These are phyloP conservation scores for Diaporthe velutina DNA, from an alignment of 2,329 filamentous ascomycete species.

Conservation along the genomic window DNA sequence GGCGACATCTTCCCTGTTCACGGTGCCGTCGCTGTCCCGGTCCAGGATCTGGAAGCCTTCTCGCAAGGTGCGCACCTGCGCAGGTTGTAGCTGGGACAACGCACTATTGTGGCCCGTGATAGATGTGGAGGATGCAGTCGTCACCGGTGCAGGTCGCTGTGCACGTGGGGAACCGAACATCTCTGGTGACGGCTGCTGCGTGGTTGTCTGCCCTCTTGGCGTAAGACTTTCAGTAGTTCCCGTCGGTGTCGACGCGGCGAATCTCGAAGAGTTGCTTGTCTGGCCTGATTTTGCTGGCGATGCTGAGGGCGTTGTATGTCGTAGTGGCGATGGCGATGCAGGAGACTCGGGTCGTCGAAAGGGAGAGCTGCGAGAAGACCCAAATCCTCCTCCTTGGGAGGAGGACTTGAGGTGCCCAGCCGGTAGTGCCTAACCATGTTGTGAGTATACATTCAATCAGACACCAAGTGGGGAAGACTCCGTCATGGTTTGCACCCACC, in stretches of 20 bases:
- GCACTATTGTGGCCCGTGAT: constrained; percentile 63
- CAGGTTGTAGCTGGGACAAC: constrained; percentile 80
- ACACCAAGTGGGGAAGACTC: constrained; percentile 37
- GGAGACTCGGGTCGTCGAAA: constrained; percentile 74
- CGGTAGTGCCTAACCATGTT: constrained; percentile 60
- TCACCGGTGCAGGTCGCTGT: constrained; percentile 48
- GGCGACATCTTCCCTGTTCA: constrained; percentile 85
- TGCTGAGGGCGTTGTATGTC: constrained; percentile 73
- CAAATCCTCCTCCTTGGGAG: constrained; percentile 29
- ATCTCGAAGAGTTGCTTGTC: constrained; percentile 60
- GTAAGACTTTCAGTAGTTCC: constrained; percentile 52
- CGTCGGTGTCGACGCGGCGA: constrained; percentile 44
- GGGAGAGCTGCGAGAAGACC: constrained; percentile 75
- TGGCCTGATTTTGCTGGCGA: constrained; percentile 67
- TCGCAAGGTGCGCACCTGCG: constrained; percentile 87
- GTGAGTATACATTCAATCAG: constrained; percentile 31
- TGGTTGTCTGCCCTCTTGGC: constrained; percentile 47
- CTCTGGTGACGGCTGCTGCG: constrained; percentile 41
- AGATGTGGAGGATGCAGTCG: constrained; percentile 51
- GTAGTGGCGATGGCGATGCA: constrained; percentile 74
- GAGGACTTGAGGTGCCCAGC: constrained; percentile 43
- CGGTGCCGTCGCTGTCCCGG: constrained; percentile 85
- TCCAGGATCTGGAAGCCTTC: constrained; percentile 96
- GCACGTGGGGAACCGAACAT: constrained; percentile 55
- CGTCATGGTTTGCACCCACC: constrained; percentile 38